Evolutionary conservation across 2,329 filamentous ascomycete species (phyloP).

Genomic region (Pestalotiopsis sp.): DNA sequence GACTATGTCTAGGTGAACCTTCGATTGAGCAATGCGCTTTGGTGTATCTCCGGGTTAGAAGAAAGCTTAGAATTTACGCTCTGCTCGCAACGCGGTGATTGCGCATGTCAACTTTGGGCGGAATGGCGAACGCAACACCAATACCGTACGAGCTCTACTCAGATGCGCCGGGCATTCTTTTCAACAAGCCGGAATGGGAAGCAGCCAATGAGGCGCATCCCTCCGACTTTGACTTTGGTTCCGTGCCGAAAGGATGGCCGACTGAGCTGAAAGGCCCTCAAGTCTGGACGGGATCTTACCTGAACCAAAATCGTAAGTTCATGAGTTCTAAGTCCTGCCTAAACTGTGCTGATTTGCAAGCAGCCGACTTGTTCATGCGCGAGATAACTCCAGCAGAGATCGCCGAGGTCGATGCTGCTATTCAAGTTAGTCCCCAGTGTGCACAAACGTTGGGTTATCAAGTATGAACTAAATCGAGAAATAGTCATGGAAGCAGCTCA

Average conservation of each 20-base stretch:
- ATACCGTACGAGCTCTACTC: background rate
- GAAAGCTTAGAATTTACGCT: background rate
- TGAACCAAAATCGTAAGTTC: background rate
- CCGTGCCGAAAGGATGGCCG: background rate
- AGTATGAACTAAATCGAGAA: background rate
- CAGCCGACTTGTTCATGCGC: background rate
- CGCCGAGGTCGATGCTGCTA: background rate
- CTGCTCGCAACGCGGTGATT: background rate
- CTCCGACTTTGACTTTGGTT: background rate
- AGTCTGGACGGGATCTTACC: background rate
- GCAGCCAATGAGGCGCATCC: background rate
- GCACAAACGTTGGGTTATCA: background rate
- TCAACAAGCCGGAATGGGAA: conserved; percentile 5
- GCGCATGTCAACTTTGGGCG: background rate
- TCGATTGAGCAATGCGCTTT: background rate
- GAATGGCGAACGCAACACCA: background rate
- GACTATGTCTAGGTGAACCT: background rate
- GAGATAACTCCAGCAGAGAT: background rate
- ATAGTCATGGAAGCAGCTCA: background rate
- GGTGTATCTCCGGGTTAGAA: background rate
- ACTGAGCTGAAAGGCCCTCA: conserved; percentile 1
- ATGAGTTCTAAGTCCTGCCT: background rate
- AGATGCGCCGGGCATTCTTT: background rate
- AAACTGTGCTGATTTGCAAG: background rate
- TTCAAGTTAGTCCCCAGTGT: background rate